Percentiles rank a stretch among this genome's conserved stretches.
Evolutionary conservation across 257 asterid genomes (phyloP).

Genomic region (Rubia yunnanensis): DNA sequence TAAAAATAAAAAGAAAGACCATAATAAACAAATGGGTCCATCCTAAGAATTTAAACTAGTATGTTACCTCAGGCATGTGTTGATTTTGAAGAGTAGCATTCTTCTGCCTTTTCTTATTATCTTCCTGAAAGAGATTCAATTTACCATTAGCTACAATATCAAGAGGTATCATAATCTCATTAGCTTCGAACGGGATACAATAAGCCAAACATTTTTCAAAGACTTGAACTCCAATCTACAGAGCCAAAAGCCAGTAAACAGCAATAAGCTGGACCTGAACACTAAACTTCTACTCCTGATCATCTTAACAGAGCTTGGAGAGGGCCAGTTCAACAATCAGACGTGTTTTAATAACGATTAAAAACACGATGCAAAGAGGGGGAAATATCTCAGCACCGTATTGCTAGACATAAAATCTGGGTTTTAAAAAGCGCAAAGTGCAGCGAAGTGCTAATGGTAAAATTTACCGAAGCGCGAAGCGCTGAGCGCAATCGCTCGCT

Average conservation of each 20-base stretch:
- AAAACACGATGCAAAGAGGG: not conserved
- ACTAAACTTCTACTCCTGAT: not conserved
- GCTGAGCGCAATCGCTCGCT: too few species aligned
- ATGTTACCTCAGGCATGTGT: constrained; percentile 58
- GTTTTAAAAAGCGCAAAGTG: too few species aligned
- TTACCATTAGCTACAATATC: not conserved
- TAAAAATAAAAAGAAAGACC: not conserved
- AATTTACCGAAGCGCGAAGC: too few species aligned
- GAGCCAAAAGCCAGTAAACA: not conserved
- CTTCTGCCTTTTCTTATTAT: constrained; percentile 30
- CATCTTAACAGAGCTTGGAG: not conserved
- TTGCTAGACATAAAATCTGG: not conserved
- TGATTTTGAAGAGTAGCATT: constrained; percentile 29
- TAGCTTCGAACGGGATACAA: not conserved
- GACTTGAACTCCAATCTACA: not conserved
- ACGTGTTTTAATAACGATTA: too few species aligned
- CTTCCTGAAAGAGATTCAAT: constrained; percentile 39
- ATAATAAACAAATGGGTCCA: not conserved
- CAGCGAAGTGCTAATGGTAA: too few species aligned
- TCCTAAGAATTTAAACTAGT: not conserved
- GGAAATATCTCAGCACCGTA: not conserved
- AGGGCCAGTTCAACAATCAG: not conserved
- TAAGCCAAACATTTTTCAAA: not conserved
- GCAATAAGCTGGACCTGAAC: not conserved
- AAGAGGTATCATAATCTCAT: not conserved